These are phyloP conservation scores for Xylaria polymorpha DNA, from an alignment of 2,329 filamentous ascomycete genomes.

Conservation along the genomic window DNA sequence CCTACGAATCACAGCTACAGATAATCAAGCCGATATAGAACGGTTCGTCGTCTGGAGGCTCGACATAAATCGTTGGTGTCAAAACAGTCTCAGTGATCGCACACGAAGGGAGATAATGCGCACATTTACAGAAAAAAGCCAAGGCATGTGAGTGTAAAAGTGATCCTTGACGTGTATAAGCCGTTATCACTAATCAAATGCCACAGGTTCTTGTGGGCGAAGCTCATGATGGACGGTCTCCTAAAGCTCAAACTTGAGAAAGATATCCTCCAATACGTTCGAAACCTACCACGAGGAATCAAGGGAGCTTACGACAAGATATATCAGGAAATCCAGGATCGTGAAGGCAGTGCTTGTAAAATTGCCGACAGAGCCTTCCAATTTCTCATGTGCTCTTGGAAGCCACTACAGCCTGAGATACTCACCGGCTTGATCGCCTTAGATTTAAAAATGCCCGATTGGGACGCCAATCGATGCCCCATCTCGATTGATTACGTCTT, in stretches of 20 bases:
- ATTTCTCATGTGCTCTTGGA: slow-evolving; percentile 24
- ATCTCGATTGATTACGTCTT: slow-evolving; percentile 15
- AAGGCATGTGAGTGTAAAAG: slow-evolving; percentile 25
- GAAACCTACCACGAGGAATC: slow-evolving; percentile 23
- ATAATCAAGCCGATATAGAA: slow-evolving; percentile 29
- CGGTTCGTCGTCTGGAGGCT: slow-evolving; percentile 20
- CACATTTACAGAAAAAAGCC: slow-evolving; percentile 21
- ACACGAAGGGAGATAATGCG: slow-evolving; percentile 13
- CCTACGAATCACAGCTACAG: slow-evolving; percentile 4
- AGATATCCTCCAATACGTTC: slow-evolving; percentile 14
- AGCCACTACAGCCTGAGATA: slow-evolving; percentile 16
- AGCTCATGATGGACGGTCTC: slow-evolving; percentile 22
- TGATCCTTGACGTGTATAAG: not conserved
- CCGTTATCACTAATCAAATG: not conserved
- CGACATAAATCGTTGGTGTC: slow-evolving; percentile 12
- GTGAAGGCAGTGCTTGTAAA: not conserved
- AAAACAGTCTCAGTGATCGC: not conserved
- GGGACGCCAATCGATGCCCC: not conserved
- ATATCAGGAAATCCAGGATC: slow-evolving; percentile 9
- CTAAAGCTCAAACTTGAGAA: slow-evolving; percentile 19
- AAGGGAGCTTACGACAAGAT: slow-evolving; percentile 18
- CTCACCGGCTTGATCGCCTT: slow-evolving; percentile 16
- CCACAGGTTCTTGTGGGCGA: slow-evolving; percentile 26
- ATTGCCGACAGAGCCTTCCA: slow-evolving; percentile 23
- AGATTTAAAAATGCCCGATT: slow-evolving; percentile 7